Conservation (phyloP, 768 basidiomycete genomes). For the Grammothele lineata region DNA sequence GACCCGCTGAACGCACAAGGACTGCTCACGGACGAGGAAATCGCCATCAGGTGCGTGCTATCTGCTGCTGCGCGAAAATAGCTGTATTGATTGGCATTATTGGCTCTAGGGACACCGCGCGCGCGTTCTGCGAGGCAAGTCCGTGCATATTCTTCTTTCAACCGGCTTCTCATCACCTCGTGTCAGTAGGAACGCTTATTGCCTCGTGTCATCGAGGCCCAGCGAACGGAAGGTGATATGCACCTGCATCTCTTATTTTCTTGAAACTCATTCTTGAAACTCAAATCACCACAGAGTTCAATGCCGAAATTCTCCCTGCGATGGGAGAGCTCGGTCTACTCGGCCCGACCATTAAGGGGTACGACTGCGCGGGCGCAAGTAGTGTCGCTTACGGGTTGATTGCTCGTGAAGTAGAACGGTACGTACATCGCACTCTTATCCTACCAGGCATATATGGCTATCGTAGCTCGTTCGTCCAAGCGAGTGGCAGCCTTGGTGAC, state of each 20-base stretch:
- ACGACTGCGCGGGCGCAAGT: slow-evolving; percentile 89
- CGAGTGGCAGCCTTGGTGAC: too few relatives aligned
- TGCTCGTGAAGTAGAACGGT: slow-evolving; percentile 92
- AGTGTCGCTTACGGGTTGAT: slow-evolving; percentile 94
- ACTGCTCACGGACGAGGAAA: slow-evolving; percentile 85
- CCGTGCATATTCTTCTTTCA: not conserved
- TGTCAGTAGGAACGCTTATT: slow-evolving; percentile 65
- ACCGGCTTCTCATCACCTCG: not conserved
- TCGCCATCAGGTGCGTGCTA: slow-evolving; percentile 67
- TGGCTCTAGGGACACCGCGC: slow-evolving; percentile 64
- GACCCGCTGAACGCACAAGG: slow-evolving; percentile 82
- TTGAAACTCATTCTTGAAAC: not conserved
- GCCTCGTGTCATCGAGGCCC: slow-evolving; percentile 86
- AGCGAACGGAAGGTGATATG: slow-evolving; percentile 85
- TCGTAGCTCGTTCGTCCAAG: too few relatives aligned
- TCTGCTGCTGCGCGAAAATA: not conserved
- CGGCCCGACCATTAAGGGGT: slow-evolving; percentile 89
- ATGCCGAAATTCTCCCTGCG: slow-evolving; percentile 71
- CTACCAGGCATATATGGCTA: not conserved
- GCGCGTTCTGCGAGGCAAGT: slow-evolving; percentile 72
- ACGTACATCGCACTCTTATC: slow-evolving; percentile 7
- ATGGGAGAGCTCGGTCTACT: slow-evolving; percentile 92
- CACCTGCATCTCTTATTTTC: slow-evolving; percentile 13
- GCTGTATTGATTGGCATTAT: not conserved
- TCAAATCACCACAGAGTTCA: slow-evolving; percentile 52